Base-by-base conservation (phyloP, 2,329 filamentous ascomycete species). In the Periconia macrospinosa region DNA sequence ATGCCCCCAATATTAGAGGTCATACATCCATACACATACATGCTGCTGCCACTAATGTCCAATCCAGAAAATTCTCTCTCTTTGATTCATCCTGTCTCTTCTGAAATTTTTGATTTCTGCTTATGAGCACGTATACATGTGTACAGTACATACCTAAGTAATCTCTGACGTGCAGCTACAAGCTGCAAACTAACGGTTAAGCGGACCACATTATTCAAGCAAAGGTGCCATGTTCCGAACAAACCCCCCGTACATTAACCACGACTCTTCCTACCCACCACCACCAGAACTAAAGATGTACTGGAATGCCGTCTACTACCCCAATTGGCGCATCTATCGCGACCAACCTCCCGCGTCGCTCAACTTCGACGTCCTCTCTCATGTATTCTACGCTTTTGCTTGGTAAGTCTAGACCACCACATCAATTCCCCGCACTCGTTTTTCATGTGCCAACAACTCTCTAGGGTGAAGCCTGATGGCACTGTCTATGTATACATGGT, bases 361-460 rank as follows among this genome's bases (percentile, higher is more conserved):
- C 67, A 89, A 90, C 69, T 85, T 91, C 71, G 84, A 84, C 60
- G 90, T 88, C 65, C 86, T 93, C 65, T 92, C 88, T 61, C 88
- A 91, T 67, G 85, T 92, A 23, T 92, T 92, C 74, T 93, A 93
- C 69, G 89, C 90, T 13, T 92, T 90, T 81, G 89, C 89, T 54
- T 82, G 78, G 81, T 83, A 73, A 60, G 70, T 6, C 3, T n/a
- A n/a, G 5, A n/a, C 33, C 11, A 37, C 3, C 11, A 37, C 5
- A 63, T 51, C 14, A 27, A 7, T 41, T 50, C 51, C 30, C 55
- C 51, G 49, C 41, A 47, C 41, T 47, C 41, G 33, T 14, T 37
- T 35, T 49, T 33, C 62, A 41, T 30, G 18, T 51, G 54, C 65
- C 70, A 48, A 73, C 56, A 43, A 27, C 2, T 43, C 14, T 33